Base-by-base conservation (phyloP, 306 rosid species). In the Sicyos baderoa region DNA sequence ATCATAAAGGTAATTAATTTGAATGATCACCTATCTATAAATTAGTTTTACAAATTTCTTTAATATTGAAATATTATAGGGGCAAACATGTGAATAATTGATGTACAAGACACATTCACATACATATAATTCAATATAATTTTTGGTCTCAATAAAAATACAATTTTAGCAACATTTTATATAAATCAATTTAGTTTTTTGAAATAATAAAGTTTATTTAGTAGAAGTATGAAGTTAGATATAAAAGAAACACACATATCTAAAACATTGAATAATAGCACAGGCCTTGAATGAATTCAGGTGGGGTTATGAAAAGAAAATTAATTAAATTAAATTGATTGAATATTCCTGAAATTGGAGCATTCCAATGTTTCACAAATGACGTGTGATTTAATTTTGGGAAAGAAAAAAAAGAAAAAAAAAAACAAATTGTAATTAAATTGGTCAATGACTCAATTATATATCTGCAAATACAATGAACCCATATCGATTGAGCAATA, bases 231-330 rank as follows among this genome's bases (percentile, higher is more conserved):
- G 42, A 35, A 35, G 42, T 35, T 35, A 6, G 35, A 22, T 23
- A 25, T 25, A 25, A 57, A 57, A 16, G 47, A 22, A 32, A 59
- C 66, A 59, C 22, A 29, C 14, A 59, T 59, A 0, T 59, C 47
- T 7, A 59, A 29, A 59, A 59, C 66, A 59, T 59, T 16, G 66
- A 32, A 59, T 59, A 59, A 25, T 25, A 57, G 63, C 63, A 57
- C 10, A 7, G 3, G 56, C 21, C 21, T 14, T 15, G 65, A 27
- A 58, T 51, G 55, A n/a, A 16, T 49, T 29, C 21, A 15, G 40
- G 60, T 55, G 10, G 54, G 54, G 18, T 50, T 52, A 6, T 8
- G 25, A 53, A 53, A 5, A 8, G 29, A 59, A 29, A 59, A 59
- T 59, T 8, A 59, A 15, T 29, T 11, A 59, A 59, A 29, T 29